Base-by-base conservation (phyloP, 108 stramenopile genomes). In the Nannochloropsis salina region DNA sequence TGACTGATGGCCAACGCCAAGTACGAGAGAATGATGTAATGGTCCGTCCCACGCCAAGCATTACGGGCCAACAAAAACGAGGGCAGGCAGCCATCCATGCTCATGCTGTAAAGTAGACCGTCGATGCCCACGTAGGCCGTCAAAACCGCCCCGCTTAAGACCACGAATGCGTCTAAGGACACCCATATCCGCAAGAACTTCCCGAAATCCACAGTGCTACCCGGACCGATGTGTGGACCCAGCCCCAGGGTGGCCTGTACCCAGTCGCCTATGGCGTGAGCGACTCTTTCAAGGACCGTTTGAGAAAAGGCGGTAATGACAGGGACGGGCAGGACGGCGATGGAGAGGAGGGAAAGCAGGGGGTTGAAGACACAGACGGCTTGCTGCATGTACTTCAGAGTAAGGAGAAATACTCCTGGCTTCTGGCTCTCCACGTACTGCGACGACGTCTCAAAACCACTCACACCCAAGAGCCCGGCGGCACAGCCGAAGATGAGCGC, bases 51-150 rank as follows among this genome's bases (percentile, higher is more conserved):
- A 9, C 91, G 89, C 83, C 81, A 92, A 12, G 87, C 84, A 89
- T 93, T 93, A 10, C 85, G 45, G 21, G 47, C 51, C 9, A 93
- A 82, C 47, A 93, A 85, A 81, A 92, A 86, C 81, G 91, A 88
- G 9, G 93, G 93, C 9, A 93, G 81, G 80, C 90, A 91, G 18
- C 89, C 80, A 44, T 93, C 93, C 8, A 42, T 89, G 74, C 89
- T 88, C 92, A 93, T 92, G 51, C 92, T 79, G 81, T 87, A 81
- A 42, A 92, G 84, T 21, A 93, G 82, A 11, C 93, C 93, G 61
- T 88, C 86, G 12, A 93, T 91, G n/a, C 93, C 93, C 21, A 93
- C 91, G 45, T 85, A 93, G 20, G 91, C 80, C 6, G 93, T 93
- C 74, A 93, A 81, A 6, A 92, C 84, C 5, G 91, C 93, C 2